Evolutionary conservation across 2,329 filamentous ascomycete genomes (phyloP).

Genomic region (Pseudogymnoascus destructans): DNA sequence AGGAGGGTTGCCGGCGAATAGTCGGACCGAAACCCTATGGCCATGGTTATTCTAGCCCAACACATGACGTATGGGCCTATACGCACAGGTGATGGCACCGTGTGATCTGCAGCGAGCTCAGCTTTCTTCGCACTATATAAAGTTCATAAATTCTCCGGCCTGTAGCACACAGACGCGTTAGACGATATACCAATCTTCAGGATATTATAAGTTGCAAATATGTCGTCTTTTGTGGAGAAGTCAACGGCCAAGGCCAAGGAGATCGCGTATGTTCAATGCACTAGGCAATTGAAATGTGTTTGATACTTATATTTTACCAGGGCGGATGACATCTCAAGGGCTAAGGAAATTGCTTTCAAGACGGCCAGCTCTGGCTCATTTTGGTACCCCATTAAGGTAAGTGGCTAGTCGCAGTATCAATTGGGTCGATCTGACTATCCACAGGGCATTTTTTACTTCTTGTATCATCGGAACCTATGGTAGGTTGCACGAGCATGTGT

Average conservation of each 20-base stretch:
- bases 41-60: neutral
- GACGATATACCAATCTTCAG: neutral
- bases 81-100: neutral
- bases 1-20: neutral
- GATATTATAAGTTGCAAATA: neutral
- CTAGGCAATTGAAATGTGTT: neutral
- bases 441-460: constrained; percentile 47
- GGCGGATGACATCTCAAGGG: constrained; percentile 58
- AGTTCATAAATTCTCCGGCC: neutral
- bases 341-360: constrained; percentile 49
- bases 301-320: constrained; percentile 27
- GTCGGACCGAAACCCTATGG: neutral
- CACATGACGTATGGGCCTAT: neutral
- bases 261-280: constrained; percentile 23
- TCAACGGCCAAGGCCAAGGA: constrained; percentile 23
- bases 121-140: constrained; percentile 4
- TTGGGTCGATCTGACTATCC: constrained; percentile 12
- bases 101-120: neutral
- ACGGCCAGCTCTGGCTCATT: constrained; percentile 68
- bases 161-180: neutral
- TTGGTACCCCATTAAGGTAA: constrained; percentile 67
- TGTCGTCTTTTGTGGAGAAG: constrained; percentile 7
- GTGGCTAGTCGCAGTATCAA: neutral
- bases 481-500: constrained; percentile 15
- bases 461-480: constrained; percentile 43